phyloP scores from a whole-genome alignment of 495 filamentous ascomycete species.

The Trichoderma gamsii region DNA sequence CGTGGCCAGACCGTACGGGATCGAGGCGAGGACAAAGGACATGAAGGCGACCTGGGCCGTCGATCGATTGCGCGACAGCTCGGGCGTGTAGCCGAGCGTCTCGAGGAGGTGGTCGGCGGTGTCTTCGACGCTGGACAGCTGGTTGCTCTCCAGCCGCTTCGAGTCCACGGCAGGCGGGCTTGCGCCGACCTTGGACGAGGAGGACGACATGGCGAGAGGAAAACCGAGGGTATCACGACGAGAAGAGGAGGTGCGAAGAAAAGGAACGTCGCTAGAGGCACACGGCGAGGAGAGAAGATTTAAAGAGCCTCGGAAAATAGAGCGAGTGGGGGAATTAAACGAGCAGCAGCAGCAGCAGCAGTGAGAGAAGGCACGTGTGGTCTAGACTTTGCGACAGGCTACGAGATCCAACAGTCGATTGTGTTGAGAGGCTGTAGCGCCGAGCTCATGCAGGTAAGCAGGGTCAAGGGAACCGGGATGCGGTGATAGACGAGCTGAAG shows the following conservation, averaged over 20 bases:
- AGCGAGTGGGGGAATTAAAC: background rate
- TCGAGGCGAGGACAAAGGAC: constrained; percentile 49
- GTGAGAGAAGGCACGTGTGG: background rate
- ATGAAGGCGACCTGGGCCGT: constrained; percentile 53
- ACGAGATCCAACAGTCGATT: background rate
- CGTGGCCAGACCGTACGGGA: constrained; percentile 63
- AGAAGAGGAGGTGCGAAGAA: background rate
- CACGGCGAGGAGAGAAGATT: background rate
- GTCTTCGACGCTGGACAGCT: background rate
- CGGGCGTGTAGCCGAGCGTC: constrained; percentile 48
- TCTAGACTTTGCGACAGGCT: background rate
- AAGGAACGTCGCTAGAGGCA: background rate
- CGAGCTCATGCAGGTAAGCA: constrained; percentile 13
- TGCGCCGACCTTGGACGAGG: background rate
- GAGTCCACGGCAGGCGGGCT: background rate
- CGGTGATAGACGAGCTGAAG: background rate
- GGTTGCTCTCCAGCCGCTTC: background rate
- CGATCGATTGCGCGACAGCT: constrained; percentile 45
- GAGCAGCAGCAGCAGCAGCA: background rate
- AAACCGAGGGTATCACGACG: background rate
- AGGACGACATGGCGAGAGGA: background rate
- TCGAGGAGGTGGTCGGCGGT: constrained; percentile 43
- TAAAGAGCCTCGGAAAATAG: background rate
- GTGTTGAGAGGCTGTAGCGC: constrained; percentile 5
- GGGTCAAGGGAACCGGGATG: background rate